Evolutionary conservation across 2,329 filamentous ascomycete species (phyloP).

Genomic region (Malbranchea zuffiana): DNA sequence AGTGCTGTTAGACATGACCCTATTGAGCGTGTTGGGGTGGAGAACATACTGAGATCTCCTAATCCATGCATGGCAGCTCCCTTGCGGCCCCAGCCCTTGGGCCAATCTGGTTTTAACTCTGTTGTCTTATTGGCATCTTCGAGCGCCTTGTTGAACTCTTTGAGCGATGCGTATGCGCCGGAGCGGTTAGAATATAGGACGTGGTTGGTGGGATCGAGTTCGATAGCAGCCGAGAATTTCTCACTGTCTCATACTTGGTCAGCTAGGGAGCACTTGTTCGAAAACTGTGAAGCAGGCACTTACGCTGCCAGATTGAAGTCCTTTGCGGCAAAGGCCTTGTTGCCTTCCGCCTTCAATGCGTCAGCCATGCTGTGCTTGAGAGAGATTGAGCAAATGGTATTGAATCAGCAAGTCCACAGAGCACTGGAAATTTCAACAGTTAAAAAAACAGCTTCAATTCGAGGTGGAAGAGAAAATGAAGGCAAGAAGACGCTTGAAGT

Average conservation of each 20-base stretch:
- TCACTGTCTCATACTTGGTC: constrained; percentile 46
- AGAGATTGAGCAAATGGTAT: constrained; percentile 6
- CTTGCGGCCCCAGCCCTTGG: constrained; percentile 91
- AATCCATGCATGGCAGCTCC: constrained; percentile 80
- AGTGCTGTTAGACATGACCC: not conserved
- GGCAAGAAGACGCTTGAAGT: constrained; percentile 1
- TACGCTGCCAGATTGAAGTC: constrained; percentile 94
- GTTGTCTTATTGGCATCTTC: constrained; percentile 88
- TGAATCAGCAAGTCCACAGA: not conserved
- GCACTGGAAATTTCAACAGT: not conserved
- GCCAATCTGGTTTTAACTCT: constrained; percentile 93
- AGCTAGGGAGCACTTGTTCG: constrained; percentile 1
- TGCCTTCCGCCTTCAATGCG: constrained; percentile 92
- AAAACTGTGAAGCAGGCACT: constrained; percentile 33
- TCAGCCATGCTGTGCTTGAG: constrained; percentile 51
- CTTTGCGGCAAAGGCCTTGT: constrained; percentile 96
- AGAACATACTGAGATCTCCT: constrained; percentile 60
- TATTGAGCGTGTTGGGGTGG: not conserved
- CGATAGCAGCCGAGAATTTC: constrained; percentile 90
- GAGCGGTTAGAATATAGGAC: constrained; percentile 98
- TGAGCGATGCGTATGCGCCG: constrained; percentile 74
- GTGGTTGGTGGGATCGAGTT: constrained; percentile 77
- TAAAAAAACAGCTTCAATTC: no score
- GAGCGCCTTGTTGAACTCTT: constrained; percentile 73
- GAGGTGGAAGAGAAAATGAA: not conserved